Evolutionary conservation across 805 yeast species (phyloP).

Genomic region (Myxozyma nipponensis): DNA sequence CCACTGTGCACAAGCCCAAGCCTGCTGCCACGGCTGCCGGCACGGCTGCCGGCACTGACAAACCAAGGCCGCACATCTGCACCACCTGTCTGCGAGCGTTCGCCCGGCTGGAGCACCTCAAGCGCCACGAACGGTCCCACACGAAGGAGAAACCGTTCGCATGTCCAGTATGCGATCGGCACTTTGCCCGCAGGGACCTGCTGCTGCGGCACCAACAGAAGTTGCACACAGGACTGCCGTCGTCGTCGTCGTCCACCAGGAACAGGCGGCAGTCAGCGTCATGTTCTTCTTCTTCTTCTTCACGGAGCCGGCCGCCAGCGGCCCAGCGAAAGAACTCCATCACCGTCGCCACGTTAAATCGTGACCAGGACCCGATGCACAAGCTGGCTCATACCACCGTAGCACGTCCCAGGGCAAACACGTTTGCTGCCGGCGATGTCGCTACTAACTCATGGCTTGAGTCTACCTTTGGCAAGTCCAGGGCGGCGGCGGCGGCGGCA

Average conservation of each 20-base stretch:
- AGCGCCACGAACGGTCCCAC: conserved; percentile 89
- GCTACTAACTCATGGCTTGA: conserved; percentile 21
- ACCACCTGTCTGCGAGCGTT: conserved; percentile 89
- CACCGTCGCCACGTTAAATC: conserved; percentile 21
- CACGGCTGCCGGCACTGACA: conserved; percentile 59
- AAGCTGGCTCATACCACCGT: background rate
- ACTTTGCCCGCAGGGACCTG: conserved; percentile 70
- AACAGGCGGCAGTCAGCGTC: background rate
- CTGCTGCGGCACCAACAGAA: conserved; percentile 91
- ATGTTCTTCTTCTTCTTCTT: too few relatives aligned
- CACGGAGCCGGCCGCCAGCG: conserved; percentile 14
- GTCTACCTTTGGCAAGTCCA: conserved; percentile 11
- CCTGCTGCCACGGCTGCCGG: conserved; percentile 5
- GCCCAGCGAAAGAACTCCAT: conserved; percentile 24
- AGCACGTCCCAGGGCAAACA: conserved; percentile 24
- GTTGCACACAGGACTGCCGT: conserved; percentile 48
- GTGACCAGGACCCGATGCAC: conserved; percentile 12
- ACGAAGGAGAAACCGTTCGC: conserved; percentile 95
- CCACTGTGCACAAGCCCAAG: background rate
- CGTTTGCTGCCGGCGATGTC: conserved; percentile 16
- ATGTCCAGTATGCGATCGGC: conserved; percentile 93
- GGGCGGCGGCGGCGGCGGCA: background rate
- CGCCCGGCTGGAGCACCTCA: conserved; percentile 90
- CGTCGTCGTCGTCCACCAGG: background rate
- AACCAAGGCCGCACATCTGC: conserved; percentile 92